Evolutionary conservation across 129 eudicot genomes (phyloP), one percentile per base, ranked within the genome.

Genomic region (Saposhnikovia divaricata): DNA sequence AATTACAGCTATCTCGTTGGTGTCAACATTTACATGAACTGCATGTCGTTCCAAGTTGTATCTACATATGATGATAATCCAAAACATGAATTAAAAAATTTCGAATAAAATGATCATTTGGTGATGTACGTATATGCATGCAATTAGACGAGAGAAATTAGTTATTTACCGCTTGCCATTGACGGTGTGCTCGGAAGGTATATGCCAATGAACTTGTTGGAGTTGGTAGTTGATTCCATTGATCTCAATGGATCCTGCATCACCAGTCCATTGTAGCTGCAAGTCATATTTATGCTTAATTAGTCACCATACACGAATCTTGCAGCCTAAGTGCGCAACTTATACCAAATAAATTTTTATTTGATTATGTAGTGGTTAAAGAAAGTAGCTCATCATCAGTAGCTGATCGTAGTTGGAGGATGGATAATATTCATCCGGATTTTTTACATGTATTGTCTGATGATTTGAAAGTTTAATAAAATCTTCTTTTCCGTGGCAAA

Each of bases 11-110:
- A 81, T 82, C 45, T 75, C 77, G 78, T 84, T 87, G 63, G 78
- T 85, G 68, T 89, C 80, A 2, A 39, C 51, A 81, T 77, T 88
- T 61, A 10, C 63, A 76, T 93, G 98, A 76, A 93, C 98, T 92
- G 89, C 79, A 78, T 91, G 97, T 46, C 88, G 39, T 47, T 93
- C 98, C 85, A 93, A 72, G 4, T 80, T 87, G 74, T 85, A 88
- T 86, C 97, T 92, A 61, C 34, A 9, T 23, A 59, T 2, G 16
- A 59, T 2, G 16, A 50, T 16, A 51, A 51, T 51, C 6, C 8
- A 0, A 51, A 18, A 8, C 59, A 51, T 51, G 18, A 0, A 18
- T 5, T 51, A 18, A 51, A 8, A 18, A 51, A 16, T 18, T 15
- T 51, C 59, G 21, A 51, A 51, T 51, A 15, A 18, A 51, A 23